Evolutionary conservation across 176 grass and related monocot genomes (phyloP).

Genomic region (Saccharum spontaneum): DNA sequence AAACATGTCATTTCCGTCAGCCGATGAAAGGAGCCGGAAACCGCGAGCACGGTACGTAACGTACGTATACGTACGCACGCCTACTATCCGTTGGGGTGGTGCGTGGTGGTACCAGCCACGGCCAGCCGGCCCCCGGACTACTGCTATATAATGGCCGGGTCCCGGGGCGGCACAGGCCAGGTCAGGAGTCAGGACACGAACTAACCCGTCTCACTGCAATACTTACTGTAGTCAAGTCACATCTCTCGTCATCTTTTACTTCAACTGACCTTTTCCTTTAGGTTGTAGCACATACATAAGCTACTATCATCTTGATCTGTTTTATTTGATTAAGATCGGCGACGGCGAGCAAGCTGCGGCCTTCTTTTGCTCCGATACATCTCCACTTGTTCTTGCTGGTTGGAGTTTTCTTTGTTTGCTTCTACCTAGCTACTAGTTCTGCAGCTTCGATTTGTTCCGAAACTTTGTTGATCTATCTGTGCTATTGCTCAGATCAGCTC

Average conservation of each 20-base stretch:
- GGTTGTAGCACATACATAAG: neutral
- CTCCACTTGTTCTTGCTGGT: slow-evolving; percentile 4
- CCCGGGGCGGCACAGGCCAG: neutral
- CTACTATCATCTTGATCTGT: slow-evolving; percentile 15
- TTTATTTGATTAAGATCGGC: slow-evolving; percentile 41
- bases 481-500: neutral
- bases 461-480: neutral
- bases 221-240: neutral
- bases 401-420: neutral
- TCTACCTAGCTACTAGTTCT: neutral
- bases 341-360: neutral
- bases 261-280: neutral
- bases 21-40: neutral
- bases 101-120: neutral
- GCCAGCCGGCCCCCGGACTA: neutral
- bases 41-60: slow-evolving; percentile 19
- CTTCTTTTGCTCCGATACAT: neutral
- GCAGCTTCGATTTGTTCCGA: neutral
- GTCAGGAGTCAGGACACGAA: no score
- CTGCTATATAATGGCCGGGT: slow-evolving; percentile 1
- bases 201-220: neutral
- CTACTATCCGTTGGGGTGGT: slow-evolving; percentile 19
- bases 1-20: slow-evolving; percentile 3
- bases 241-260: neutral
- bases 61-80: slow-evolving; percentile 19